Evolutionary conservation across 75 land plant species (phyloP).

Genomic region (Cupressus sempervirens): DNA sequence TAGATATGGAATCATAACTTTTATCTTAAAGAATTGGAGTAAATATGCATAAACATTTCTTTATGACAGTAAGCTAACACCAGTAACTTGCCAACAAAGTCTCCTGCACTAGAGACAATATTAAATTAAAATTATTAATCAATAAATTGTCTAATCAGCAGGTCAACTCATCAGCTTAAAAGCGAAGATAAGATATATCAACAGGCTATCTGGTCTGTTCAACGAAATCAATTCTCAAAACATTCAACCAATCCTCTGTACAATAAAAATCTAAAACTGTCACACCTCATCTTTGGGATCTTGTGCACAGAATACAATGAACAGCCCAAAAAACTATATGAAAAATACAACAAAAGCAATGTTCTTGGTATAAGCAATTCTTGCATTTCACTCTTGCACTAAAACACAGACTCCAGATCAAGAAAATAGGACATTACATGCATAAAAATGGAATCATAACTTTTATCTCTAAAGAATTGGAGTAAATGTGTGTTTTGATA

Average conservation of each 20-base stretch:
- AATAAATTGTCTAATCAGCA: not conserved
- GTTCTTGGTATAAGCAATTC: too few relatives aligned
- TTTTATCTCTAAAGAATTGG: not conserved
- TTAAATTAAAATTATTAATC: not conserved
- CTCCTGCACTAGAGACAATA: not conserved
- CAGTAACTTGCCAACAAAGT: not conserved
- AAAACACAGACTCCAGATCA: not conserved
- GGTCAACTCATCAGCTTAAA: not conserved
- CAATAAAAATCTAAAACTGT: too few relatives aligned
- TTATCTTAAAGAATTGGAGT: too few relatives aligned
- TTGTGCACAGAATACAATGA: too few relatives aligned
- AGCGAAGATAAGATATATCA: not conserved
- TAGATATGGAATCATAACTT: too few relatives aligned
- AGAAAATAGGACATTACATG: not conserved
- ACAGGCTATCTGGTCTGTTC: not conserved
- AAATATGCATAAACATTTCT: too few relatives aligned
- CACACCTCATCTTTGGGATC: too few relatives aligned
- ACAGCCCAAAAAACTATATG: too few relatives aligned
- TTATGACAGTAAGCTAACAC: not conserved
- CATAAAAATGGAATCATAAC: not conserved
- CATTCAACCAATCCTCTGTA: too few relatives aligned
- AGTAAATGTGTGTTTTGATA: slow-evolving; percentile 84
- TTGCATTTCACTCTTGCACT: not conserved
- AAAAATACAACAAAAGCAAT: too few relatives aligned
- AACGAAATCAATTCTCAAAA: not conserved